A percentile compares a stretch with the other conserved stretches of the same genome.
These are phyloP conservation scores for Candolleomyces efflorescens DNA, from an alignment of 768 basidiomycete genomes.

Conservation along the genomic window DNA sequence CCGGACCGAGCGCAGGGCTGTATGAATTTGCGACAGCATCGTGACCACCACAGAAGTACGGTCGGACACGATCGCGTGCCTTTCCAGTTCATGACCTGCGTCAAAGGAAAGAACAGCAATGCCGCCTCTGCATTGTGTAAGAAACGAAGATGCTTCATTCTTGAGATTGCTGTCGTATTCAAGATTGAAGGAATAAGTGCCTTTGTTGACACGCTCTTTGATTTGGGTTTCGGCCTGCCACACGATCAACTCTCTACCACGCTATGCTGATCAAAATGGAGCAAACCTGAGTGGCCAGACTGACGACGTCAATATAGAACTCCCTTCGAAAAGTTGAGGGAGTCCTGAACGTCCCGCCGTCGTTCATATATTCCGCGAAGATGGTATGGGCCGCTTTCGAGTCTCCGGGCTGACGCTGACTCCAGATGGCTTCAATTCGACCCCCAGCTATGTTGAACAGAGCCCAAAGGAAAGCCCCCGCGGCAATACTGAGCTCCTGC, in stretches of 20 bases:
- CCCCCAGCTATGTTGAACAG: neutral
- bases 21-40: neutral
- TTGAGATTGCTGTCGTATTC: neutral
- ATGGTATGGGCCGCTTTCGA: neutral
- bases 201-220: neutral
- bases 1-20: neutral
- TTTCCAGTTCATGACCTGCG: neutral
- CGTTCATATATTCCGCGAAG: neutral
- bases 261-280: neutral
- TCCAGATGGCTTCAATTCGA: neutral
- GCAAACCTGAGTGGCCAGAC: neutral
- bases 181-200: neutral
- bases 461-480: neutral
- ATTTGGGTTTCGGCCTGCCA: neutral
- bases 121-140: neutral
- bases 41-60: neutral
- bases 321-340: neutral
- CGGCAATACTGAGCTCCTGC: neutral
- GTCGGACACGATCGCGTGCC: neutral
- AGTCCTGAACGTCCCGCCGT: neutral
- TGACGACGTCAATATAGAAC: neutral
- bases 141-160: neutral
- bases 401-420: neutral
- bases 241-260: neutral
- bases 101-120: neutral